Evolutionary conservation across 2,329 filamentous ascomycete genomes (phyloP).

Genomic region (Aspergillus proliferans): DNA sequence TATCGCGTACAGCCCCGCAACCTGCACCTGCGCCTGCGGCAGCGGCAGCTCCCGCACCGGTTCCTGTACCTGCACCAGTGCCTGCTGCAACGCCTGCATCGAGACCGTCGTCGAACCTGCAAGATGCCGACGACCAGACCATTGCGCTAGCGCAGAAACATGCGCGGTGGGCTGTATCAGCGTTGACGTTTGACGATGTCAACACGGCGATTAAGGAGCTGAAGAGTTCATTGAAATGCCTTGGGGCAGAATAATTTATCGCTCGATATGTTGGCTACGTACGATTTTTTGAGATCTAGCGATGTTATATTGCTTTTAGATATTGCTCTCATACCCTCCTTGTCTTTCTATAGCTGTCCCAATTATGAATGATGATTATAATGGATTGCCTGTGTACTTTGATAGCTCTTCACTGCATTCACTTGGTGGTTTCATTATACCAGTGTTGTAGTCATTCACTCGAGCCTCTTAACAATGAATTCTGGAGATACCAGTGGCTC

Average conservation of each 20-base stretch:
- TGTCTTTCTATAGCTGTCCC: too few species aligned
- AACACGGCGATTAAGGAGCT: constrained; percentile 83
- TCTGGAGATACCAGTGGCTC: too few species aligned
- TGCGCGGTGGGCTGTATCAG: constrained; percentile 93
- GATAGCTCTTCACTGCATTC: too few species aligned
- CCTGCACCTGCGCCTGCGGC: constrained; percentile 10
- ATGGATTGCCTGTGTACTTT: too few species aligned
- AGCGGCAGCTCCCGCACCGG: constrained; percentile 20
- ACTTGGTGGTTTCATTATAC: too few species aligned
- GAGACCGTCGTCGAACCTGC: constrained; percentile 16
- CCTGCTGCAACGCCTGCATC: constrained; percentile 12
- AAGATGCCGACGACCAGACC: constrained; percentile 60
- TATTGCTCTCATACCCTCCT: background rate
- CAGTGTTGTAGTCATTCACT: too few species aligned
- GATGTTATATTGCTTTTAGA: background rate
- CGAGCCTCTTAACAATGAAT: too few species aligned
- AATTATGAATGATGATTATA: too few species aligned
- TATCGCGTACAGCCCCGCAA: constrained; percentile 13
- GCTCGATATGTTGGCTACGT: background rate
- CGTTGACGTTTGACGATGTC: constrained; percentile 93
- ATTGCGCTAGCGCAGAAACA: constrained; percentile 85
- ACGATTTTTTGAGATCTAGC: background rate
- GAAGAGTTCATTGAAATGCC: constrained; percentile 61
- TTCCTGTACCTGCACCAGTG: background rate
- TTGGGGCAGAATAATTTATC: constrained; percentile 55